phyloP scores from a whole-genome alignment of 306 rosid species.

The Erythrophleum fordii region DNA sequence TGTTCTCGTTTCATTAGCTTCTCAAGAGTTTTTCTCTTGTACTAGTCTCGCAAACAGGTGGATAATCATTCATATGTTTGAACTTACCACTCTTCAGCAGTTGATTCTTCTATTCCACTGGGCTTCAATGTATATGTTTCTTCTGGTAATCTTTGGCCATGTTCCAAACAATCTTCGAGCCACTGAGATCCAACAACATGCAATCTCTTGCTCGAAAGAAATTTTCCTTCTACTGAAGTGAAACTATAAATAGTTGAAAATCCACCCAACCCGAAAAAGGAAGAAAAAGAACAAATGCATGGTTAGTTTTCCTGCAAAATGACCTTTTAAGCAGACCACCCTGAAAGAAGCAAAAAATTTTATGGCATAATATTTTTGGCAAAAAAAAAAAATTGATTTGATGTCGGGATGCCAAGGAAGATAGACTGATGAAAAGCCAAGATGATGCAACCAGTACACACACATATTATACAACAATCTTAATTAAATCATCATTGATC shows the following conservation, averaged over 20 bases:
- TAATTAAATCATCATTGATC: too few species aligned
- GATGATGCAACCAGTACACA: neutral
- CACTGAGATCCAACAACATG: slow-evolving; percentile 76
- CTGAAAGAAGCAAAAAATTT: neutral
- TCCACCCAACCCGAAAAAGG: slow-evolving; percentile 23
- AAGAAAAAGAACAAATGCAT: neutral
- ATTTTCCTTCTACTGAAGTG: slow-evolving; percentile 52
- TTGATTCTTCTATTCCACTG: slow-evolving; percentile 49
- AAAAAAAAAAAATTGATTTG: neutral
- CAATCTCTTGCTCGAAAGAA: slow-evolving; percentile 57
- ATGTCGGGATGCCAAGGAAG: neutral
- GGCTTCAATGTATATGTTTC: slow-evolving; percentile 75
- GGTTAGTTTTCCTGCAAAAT: neutral
- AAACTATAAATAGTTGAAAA: slow-evolving; percentile 53
- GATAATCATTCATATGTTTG: neutral
- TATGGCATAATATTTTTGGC: neutral
- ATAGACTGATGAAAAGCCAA: neutral
- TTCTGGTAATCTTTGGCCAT: slow-evolving; percentile 68
- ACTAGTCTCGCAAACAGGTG: neutral
- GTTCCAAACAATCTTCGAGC: slow-evolving; percentile 78
- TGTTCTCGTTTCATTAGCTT: neutral
- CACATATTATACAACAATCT: neutral
- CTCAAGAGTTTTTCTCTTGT: neutral
- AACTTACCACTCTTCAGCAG: slow-evolving; percentile 67
- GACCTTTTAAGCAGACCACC: neutral